Evolutionary conservation across 2,329 filamentous ascomycete species (phyloP).

Genomic region (Elsinoe australis): DNA sequence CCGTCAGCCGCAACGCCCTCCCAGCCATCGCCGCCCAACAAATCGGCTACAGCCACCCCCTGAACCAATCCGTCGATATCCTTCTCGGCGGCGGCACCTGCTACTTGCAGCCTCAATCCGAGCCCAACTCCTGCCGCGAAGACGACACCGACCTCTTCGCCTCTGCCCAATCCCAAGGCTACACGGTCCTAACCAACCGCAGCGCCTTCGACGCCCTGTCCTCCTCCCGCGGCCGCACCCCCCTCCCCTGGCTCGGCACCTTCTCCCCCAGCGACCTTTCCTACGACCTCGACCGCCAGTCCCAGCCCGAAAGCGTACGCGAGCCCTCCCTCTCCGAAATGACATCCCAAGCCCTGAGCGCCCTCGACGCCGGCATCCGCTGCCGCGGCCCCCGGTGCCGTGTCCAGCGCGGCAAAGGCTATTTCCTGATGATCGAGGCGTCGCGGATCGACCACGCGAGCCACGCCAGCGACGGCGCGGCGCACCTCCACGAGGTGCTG

Average conservation of each 20-base stretch:
- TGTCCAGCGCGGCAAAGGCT: conserved; percentile 29
- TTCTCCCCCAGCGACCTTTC: conserved; percentile 36
- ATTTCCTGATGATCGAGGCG: conserved; percentile 38
- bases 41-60: conserved; percentile 35
- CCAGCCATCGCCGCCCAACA: conserved; percentile 35
- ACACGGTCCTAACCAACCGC: conserved; percentile 33
- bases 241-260: conserved; percentile 34
- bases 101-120: conserved; percentile 36
- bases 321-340: conserved; percentile 37
- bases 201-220: conserved; percentile 31
- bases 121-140: conserved; percentile 32
- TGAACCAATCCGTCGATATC: conserved; percentile 35
- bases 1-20: conserved; percentile 30
- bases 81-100: conserved; percentile 37
- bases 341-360: conserved; percentile 34
- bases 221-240: conserved; percentile 14
- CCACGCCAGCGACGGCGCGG: conserved; percentile 26
- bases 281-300: conserved; percentile 34
- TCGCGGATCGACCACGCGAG: conserved; percentile 34
- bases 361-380: conserved; percentile 31
- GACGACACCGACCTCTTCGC: conserved; percentile 34
- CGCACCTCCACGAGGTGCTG: conserved; percentile 33
- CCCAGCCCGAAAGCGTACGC: conserved; percentile 23
- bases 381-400: conserved; percentile 18
- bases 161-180: conserved; percentile 32